These are phyloP conservation scores for Dioszegia hungarica DNA, from an alignment of 768 basidiomycete genomes.

Conservation along the genomic window DNA sequence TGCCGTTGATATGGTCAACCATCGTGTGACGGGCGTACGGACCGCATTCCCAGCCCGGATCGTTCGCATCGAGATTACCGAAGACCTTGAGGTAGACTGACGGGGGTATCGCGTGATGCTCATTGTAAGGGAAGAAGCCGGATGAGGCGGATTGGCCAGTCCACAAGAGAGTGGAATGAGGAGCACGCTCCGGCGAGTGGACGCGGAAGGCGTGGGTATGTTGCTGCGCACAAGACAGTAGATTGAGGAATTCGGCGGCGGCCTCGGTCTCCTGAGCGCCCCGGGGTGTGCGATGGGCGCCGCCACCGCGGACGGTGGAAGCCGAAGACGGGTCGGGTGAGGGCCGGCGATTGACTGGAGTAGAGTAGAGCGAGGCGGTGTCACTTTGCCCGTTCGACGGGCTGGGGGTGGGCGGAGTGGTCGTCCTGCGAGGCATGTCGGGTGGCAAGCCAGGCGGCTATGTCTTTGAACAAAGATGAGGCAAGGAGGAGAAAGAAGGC, in stretches of 20 bases:
- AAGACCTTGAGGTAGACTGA: not conserved
- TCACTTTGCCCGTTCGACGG: not conserved
- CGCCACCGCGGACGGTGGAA: no score
- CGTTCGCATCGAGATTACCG: not conserved
- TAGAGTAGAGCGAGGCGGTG: not conserved
- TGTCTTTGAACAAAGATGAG: not conserved
- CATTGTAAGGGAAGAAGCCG: slow-evolving; percentile 7
- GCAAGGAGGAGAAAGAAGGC: no score
- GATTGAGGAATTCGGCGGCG: not conserved
- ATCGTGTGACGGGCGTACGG: slow-evolving; percentile 13
- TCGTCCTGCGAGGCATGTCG: not conserved
- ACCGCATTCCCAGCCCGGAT: not conserved
- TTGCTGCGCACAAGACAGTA: not conserved
- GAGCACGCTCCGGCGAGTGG: slow-evolving; percentile 7
- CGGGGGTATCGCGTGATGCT: not conserved
- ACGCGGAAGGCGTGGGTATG: slow-evolving; percentile 18
- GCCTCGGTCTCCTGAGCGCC: no score
- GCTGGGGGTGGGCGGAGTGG: not conserved
- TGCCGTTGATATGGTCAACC: slow-evolving; percentile 18
- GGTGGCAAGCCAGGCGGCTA: not conserved
- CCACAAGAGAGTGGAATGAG: slow-evolving; percentile 15
- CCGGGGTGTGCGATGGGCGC: no score
- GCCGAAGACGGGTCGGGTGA: not conserved
- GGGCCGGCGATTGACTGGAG: not conserved
- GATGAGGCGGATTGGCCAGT: slow-evolving; percentile 7